Evolutionary conservation across 139 green algal genomes (phyloP).

Genomic region (Coccomyxa sp.): DNA sequence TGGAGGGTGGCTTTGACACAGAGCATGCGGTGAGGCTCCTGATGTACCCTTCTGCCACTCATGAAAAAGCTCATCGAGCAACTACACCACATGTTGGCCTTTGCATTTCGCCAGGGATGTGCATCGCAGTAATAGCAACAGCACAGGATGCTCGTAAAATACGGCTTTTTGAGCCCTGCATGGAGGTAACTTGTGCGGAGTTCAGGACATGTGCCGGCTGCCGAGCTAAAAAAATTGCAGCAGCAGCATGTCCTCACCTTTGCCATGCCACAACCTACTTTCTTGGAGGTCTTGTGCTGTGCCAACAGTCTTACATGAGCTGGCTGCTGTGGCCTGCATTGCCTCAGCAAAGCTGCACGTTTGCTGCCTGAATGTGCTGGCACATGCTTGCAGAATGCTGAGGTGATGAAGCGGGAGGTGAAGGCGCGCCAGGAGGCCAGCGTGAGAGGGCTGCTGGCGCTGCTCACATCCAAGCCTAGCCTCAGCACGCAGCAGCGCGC

Average conservation of each 20-base stretch:
- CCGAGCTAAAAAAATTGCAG: background rate
- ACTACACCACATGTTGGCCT: background rate
- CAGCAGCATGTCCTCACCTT: background rate
- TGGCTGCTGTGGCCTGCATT: too few relatives aligned
- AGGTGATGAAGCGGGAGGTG: background rate
- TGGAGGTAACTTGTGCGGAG: background rate
- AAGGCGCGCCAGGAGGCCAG: background rate
- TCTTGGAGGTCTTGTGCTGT: too few relatives aligned
- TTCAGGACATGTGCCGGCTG: background rate
- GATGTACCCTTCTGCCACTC: too few relatives aligned
- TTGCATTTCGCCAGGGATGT: background rate
- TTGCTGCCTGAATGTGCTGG: background rate
- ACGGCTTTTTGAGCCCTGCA: background rate
- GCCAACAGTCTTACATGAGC: too few relatives aligned
- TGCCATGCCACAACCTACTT: too few relatives aligned
- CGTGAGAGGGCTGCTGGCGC: background rate
- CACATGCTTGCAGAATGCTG: background rate
- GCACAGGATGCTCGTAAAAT: background rate
- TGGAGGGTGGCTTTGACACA: background rate
- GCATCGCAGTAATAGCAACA: background rate
- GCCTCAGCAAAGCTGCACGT: too few relatives aligned
- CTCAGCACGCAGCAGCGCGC: too few relatives aligned
- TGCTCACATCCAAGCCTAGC: too few relatives aligned
- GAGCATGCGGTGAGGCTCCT: background rate
- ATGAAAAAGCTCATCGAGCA: too few relatives aligned